Evolutionary conservation across 2,329 filamentous ascomycete species (phyloP), one percentile per base, ranked within the genome.

Genomic region (Emergomyces pasteurianus): DNA sequence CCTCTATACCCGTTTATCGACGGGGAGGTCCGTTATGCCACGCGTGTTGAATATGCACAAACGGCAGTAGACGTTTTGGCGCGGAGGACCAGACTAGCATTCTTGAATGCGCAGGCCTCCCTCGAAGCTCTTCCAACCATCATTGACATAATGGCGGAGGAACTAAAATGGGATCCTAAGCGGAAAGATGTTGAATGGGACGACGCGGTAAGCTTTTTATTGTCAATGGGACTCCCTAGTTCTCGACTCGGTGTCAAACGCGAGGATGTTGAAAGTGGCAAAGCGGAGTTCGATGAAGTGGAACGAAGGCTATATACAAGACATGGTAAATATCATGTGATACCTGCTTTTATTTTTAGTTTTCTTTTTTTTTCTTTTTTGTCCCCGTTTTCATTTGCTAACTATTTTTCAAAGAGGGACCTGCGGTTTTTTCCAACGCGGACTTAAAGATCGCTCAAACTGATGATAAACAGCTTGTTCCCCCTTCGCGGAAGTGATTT

Each of bases 91-190:
- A 81, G 92, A 61, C 77, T 96, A 60, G 89, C 91, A 9, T 97
- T 96, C 78, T 77, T 96, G 66, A 96, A 96, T 71, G 91, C 91
- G 5, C 90, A 96, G 74, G 92, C 92, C 12, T 87, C 91, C 0
- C 83, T 96, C 10, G 90, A 96, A 75, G 87, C 90, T 1, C 81
- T 96, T 53, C 92, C 92, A 5, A 82, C 78, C 61, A 84, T 96
- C 61, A 94, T 96, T 69, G 91, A 96, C 72, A 82, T 96, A 63
- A 95, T 96, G 91, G 82, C 79, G 40, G 82, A 85, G 65, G 89
- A 94, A 77, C 78, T 92, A 56, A 79, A 82, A 60, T 94, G 89
- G 89, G 83, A 85, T 70, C 74, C 72, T 61, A 78, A 78, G 84
- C 59, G 65, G 21, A 64, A 88, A 67, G 91, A 96, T 78, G 78